Evolutionary conservation across 208 protist species (phyloP).

Genomic region (Acanthamoeba lenticulata): DNA sequence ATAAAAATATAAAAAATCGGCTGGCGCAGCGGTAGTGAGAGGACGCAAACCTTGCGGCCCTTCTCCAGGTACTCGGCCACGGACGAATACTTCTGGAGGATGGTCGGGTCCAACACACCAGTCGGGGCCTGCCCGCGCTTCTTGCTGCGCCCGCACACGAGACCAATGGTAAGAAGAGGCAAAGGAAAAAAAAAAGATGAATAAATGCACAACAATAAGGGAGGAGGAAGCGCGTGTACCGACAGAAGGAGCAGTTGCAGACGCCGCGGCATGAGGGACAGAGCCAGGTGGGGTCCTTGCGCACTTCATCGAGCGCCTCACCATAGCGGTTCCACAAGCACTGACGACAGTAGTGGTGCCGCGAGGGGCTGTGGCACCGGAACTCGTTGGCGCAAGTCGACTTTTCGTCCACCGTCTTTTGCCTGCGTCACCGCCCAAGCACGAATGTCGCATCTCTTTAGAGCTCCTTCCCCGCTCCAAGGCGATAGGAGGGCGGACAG

Average conservation of each 20-base stretch:
- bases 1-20: no score
- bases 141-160: neutral
- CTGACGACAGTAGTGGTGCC: slow-evolving; percentile 18
- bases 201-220: no score
- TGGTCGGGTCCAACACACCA: neutral
- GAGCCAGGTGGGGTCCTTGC: slow-evolving; percentile 13
- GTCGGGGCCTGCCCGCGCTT: neutral
- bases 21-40: no score
- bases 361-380: neutral
- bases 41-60: neutral
- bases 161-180: neutral
- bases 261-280: slow-evolving; percentile 38
- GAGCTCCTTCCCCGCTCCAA: neutral
- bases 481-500: neutral
- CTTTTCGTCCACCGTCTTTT: slow-evolving; percentile 45
- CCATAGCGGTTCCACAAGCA: slow-evolving; percentile 45
- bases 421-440: neutral
- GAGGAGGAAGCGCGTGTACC: neutral
- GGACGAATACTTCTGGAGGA: slow-evolving; percentile 6
- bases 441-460: neutral
- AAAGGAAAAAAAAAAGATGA: no score
- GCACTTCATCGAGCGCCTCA: slow-evolving; percentile 35
- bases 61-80: slow-evolving; percentile 36
- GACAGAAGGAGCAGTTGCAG: slow-evolving; percentile 61
- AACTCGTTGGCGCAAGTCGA: slow-evolving; percentile 28